Base-by-base conservation (phyloP, 2,329 filamentous ascomycete species). In the Trichoderma gracile region DNA sequence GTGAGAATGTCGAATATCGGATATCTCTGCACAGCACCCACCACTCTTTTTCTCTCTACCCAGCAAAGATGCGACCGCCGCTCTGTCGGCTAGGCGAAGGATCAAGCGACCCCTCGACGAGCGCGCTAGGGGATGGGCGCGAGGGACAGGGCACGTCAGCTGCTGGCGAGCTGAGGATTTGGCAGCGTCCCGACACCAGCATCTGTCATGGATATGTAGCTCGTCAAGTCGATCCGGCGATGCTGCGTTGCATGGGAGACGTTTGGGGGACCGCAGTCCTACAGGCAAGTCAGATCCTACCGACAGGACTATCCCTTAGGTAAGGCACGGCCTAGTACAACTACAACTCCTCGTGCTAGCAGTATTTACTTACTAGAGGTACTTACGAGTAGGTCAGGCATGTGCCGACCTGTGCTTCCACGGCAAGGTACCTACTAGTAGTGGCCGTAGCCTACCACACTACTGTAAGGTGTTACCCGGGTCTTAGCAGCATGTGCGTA, bases 201-300 rank as follows among this genome's bases (percentile, higher is more conserved):
- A 30, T 61, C 23, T 38, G 33, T 38, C 33, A 38, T n/a, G n/a
- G n/a, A n/a, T 30, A 59, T 42, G 56, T 59, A 59, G 19, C 56
- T 50, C 56, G 38, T 59, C 49, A 23, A 49, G 42, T 50, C 12
- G 45, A 40, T 49, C 47, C 45, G 17, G 56, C 30, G n/a, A 38
- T 25, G 46, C 23, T 33, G 21, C 33, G 33, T 59, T 59, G 56
- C 43, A 59, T 40, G 23, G 21, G 17, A 30, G 27, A 50, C 49
- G 21, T 23, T 50, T 40, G 21, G 56, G 6, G 47, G 33, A 14
- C 33, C 33, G 33, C 33, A 38, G 33, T 38, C 33, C 33, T 38
- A 38, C 33, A 38, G 12, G 33, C 33, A 38, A 12, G 33, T 38
- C 33, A 38, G 33, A 14, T 38, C 10, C 33, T 38, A 14, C 10